Conservation (phyloP, 768 basidiomycete genomes). For the Amanita rubescens region DNA sequence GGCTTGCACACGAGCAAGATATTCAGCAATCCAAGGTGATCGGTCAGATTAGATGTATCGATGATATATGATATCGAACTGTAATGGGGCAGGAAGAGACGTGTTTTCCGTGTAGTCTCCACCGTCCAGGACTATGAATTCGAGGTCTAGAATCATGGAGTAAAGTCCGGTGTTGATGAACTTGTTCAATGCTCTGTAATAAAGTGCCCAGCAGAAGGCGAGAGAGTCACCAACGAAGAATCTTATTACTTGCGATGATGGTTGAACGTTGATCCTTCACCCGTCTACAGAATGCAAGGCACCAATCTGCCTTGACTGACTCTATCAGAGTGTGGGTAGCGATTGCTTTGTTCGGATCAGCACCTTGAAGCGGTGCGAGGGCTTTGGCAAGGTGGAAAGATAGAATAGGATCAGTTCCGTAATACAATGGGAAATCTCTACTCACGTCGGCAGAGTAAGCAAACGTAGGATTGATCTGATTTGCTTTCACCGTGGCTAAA, state of each 20-base stretch:
- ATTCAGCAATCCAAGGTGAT: constrained; percentile 43
- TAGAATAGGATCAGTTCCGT: constrained; percentile 34
- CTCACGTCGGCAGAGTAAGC: constrained; percentile 32
- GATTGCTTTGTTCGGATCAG: not conserved
- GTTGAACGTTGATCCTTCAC: not conserved
- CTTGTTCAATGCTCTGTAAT: constrained; percentile 12
- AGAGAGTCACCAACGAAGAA: constrained; percentile 34
- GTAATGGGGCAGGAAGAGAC: constrained; percentile 20
- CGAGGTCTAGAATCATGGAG: constrained; percentile 26
- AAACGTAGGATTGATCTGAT: constrained; percentile 39
- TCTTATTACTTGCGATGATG: constrained; percentile 23
- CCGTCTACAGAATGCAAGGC: constrained; percentile 20
- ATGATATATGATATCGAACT: constrained; percentile 41
- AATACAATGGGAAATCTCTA: constrained; percentile 32
- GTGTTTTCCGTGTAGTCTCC: constrained; percentile 21
- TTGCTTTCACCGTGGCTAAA: constrained; percentile 18
- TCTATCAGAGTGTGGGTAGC: constrained; percentile 19
- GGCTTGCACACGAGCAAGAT: constrained; percentile 31
- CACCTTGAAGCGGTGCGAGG: constrained; percentile 16
- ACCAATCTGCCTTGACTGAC: constrained; percentile 26
- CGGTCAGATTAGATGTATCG: constrained; percentile 42
- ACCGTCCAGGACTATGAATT: constrained; percentile 26
- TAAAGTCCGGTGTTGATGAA: constrained; percentile 22
- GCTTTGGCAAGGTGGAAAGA: constrained; percentile 34
- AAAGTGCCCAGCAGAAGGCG: constrained; percentile 30